Evolutionary conservation across 352 stramenopile genomes (phyloP), one percentile per base, ranked within the genome.

Genomic region (Phytopythium boreale): DNA sequence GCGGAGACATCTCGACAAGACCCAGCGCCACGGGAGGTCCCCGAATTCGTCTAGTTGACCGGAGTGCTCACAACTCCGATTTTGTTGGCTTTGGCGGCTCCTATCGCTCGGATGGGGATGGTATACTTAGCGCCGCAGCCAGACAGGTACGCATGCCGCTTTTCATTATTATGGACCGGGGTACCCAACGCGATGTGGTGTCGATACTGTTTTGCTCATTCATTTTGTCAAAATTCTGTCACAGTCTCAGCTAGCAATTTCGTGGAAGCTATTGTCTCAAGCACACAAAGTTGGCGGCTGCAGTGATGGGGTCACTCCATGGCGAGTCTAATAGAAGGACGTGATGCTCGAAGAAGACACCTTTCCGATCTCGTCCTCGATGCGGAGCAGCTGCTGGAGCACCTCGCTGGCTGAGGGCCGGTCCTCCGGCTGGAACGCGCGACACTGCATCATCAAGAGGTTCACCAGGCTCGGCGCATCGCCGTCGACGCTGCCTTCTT

Each of bases 351-450:
- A 53, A 9, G 46, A 59, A n/a, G 64, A 71, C 26, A 46, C n/a
- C 36, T 67, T 75, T n/a, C 70, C 61, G 27, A 79, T 27, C 6
- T 76, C 69, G 0, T 62, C 51, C 36, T 80, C 59, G 12, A 77
- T 74, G 19, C 70, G 57, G 22, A 66, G 63, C 44, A 82, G 39
- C 53, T 75, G 72, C 6, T 74, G 55, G 12, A 83, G 56, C 9
- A 68, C 51, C 24, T 83, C 72, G 6, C 76, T 62, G 0, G 72
- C 75, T 14, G 69, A 76, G 11, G 72, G 75, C 22, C 76, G 69
- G 5, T 77, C 69, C 22, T 85, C 76, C 12, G 76, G 75, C 52
- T 81, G 70, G 34, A 81, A 82, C 24, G 72, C 72, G 31, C 79
- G 64, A 34, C 77, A 85, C 26, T 76, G 61, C 56, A 79, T 71